Conservation (phyloP, 805 yeast species). For the Kodamaea kakaduensis region DNA sequence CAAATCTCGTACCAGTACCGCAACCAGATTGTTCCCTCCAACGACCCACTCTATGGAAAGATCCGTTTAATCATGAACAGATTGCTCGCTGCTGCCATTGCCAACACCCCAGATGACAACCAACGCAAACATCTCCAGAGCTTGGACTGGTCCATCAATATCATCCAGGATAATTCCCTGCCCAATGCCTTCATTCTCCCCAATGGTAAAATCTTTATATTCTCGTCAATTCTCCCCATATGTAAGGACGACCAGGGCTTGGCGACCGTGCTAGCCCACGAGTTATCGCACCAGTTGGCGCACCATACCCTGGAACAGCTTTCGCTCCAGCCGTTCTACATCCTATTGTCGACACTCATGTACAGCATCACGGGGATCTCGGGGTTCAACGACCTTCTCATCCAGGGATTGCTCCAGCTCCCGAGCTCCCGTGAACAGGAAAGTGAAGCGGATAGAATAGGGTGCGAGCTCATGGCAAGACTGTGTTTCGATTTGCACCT, state of each 20-base stretch:
- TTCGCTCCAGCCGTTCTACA: slow-evolving; percentile 70
- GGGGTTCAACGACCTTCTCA: slow-evolving; percentile 46
- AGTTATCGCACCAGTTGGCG: slow-evolving; percentile 90
- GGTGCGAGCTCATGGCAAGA: slow-evolving; percentile 83
- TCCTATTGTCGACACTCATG: slow-evolving; percentile 47
- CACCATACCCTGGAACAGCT: slow-evolving; percentile 85
- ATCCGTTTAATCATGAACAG: slow-evolving; percentile 62
- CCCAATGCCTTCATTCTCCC: slow-evolving; percentile 97
- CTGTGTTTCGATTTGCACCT: slow-evolving; percentile 82
- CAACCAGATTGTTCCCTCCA: slow-evolving; percentile 52
- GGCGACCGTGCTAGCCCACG: slow-evolving; percentile 94
- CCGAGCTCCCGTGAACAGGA: slow-evolving; percentile 95
- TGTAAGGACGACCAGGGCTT: slow-evolving; percentile 83
- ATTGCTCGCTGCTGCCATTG: slow-evolving; percentile 56
- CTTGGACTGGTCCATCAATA: slow-evolving; percentile 75
- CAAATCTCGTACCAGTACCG: slow-evolving; percentile 56
- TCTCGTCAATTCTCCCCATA: slow-evolving; percentile 70
- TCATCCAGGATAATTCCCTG: slow-evolving; percentile 62
- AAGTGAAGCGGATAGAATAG: slow-evolving; percentile 93
- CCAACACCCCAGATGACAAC: slow-evolving; percentile 26
- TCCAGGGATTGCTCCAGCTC: slow-evolving; percentile 59
- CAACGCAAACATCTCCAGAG: slow-evolving; percentile 35
- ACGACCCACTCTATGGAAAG: slow-evolving; percentile 54
- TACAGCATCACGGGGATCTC: slow-evolving; percentile 60
- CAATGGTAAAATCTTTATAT: slow-evolving; percentile 92